Base-by-base conservation (phyloP, 2,329 filamentous ascomycete genomes). In the Colletotrichum sidae region DNA sequence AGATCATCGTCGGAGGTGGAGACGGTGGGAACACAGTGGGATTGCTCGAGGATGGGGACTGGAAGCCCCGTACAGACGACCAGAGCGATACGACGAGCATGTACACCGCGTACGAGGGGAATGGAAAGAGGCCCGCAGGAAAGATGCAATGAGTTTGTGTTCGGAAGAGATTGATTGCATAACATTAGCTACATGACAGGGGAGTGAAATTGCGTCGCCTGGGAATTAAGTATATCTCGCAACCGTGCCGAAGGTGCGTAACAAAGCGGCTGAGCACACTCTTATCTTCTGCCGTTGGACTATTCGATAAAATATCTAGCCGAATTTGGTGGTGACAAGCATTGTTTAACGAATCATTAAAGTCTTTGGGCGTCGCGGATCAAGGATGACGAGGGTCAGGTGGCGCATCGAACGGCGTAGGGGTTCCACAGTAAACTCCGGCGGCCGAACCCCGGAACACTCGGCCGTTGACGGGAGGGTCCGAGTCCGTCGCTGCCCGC, bases 1-100 rank as follows among this genome's bases (percentile, higher is more conserved):
- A 93, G 70, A 83, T 93, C 17, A 85, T 95, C 53, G 90, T 94
- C 17, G 91, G 92, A 1, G 90, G 90, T 17, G 88, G 85, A 8
- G 87, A 82, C 49, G 77, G 75, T 9, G 75, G 73, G 4, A 46
- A 49, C 12, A 72, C 71, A 2, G 67, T 71, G 2, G 65, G 58
- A 4, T 37, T 72, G 6, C 62, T 69, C 10, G 65, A 74, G 10
- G 71, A 68, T 6, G 63, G 64, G 10, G 71, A 68, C 5, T 62
- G 64, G 34, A 75, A 69, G 64, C 66, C 60, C 33, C 60, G 64
- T 7, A 53, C 37, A 25, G 64, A 67, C 38, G 60, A 60, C 41
- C 38, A 55, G 38, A 62, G 47, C 55, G 72, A 59, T 69, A 76
- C 58, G 71, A 68, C 59, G 12, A 77, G 73, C 56, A 60, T 74